These are phyloP conservation scores for Manihot esculenta DNA, from an alignment of 441 rosid genomes.

Conservation along the genomic window DNA sequence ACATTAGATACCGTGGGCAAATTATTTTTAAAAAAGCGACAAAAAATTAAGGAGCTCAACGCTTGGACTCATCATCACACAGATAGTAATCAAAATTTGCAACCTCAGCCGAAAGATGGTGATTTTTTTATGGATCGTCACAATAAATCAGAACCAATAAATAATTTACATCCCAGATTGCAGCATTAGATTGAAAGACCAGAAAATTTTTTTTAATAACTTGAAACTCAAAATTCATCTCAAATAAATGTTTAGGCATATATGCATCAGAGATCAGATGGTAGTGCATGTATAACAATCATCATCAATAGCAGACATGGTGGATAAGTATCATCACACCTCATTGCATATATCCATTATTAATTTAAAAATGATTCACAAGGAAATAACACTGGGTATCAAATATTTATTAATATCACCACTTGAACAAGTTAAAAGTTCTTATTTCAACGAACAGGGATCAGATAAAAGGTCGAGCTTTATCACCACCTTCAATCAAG, in stretches of 20 bases:
- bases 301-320: slow-evolving; percentile 51
- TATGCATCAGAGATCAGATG: slow-evolving; percentile 62
- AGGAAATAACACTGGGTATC: slow-evolving; percentile 33
- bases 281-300: slow-evolving; percentile 64
- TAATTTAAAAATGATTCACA: background rate
- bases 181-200: background rate
- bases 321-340: slow-evolving; percentile 61
- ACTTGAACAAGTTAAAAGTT: background rate
- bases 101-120: slow-evolving; percentile 86
- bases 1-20: slow-evolving; percentile 87
- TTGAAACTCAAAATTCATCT: rapidly evolving
- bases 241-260: background rate
- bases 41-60: background rate
- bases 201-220: background rate
- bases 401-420: slow-evolving; percentile 23
- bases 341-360: slow-evolving; percentile 22
- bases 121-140: slow-evolving; percentile 49
- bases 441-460: background rate
- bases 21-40: background rate
- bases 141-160: slow-evolving; percentile 29
- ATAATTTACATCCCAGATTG: slow-evolving; percentile 56
- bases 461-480: slow-evolving; percentile 21
- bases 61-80: background rate
- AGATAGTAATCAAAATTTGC: slow-evolving; percentile 16
- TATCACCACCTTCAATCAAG: slow-evolving; percentile 31